These are phyloP conservation scores for Pythium insidiosum DNA, from an alignment of 352 stramenopile genomes.

Conservation along the genomic window DNA sequence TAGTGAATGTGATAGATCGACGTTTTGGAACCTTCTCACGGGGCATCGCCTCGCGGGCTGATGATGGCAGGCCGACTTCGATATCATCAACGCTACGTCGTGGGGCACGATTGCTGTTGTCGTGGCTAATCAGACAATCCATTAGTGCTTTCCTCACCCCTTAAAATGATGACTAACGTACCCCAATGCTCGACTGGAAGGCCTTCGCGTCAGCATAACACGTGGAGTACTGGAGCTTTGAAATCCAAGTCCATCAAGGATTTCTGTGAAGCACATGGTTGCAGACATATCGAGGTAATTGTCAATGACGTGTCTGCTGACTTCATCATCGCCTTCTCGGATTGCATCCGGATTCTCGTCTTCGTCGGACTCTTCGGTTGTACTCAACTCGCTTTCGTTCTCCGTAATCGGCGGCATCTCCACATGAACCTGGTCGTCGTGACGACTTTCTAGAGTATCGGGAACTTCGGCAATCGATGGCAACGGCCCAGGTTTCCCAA, in stretches of 20 bases:
- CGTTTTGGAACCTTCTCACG: slow-evolving; percentile 44
- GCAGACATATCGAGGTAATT: slow-evolving; percentile 84
- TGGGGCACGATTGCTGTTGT: slow-evolving; percentile 8
- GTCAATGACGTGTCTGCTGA: slow-evolving; percentile 73
- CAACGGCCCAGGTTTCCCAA: slow-evolving; percentile 9
- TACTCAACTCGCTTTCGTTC: slow-evolving; percentile 28
- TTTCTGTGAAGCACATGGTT: slow-evolving; percentile 60
- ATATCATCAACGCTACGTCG: slow-evolving; percentile 69
- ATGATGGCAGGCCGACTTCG: slow-evolving; percentile 54
- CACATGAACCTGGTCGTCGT: background rate
- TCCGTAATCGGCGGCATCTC: slow-evolving; percentile 26
- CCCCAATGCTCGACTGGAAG: slow-evolving; percentile 28
- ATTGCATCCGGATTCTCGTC: slow-evolving; percentile 15
- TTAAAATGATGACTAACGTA: slow-evolving; percentile 2
- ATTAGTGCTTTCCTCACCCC: background rate
- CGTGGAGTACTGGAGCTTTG: slow-evolving; percentile 36
- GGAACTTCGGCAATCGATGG: slow-evolving; percentile 16
- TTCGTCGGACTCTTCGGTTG: slow-evolving; percentile 30
- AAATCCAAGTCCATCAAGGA: slow-evolving; percentile 53
- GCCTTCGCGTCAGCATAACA: slow-evolving; percentile 43
- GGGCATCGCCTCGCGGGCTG: slow-evolving; percentile 35
- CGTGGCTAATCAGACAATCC: slow-evolving; percentile 5
- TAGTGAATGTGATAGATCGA: slow-evolving; percentile 73
- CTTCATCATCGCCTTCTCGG: slow-evolving; percentile 25
- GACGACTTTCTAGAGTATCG: slow-evolving; percentile 7